Conservation (phyloP, 2,329 filamentous ascomycete species). For the Diaporthe ilicicola region DNA sequence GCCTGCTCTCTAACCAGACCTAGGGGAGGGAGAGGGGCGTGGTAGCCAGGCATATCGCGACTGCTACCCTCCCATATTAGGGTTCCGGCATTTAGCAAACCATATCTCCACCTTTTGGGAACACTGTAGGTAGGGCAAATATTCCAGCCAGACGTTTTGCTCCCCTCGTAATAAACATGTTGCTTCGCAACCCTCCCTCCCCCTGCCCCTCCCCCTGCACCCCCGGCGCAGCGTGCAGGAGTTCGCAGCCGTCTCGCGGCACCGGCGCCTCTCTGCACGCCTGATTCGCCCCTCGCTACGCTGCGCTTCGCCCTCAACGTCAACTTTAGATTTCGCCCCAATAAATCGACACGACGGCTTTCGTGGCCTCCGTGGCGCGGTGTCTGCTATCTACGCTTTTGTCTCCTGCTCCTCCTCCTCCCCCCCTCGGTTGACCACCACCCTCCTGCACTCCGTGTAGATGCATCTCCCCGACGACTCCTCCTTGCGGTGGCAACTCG, state of each 20-base stretch:
- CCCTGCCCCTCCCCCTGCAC: neutral
- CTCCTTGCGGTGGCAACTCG: neutral
- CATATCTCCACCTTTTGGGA: neutral
- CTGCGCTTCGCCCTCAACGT: neutral
- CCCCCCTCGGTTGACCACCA: no score
- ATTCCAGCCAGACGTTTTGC: conserved; percentile 1
- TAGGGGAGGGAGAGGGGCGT: neutral
- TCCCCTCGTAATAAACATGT: conserved; percentile 21
- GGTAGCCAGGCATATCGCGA: neutral
- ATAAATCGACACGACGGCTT: neutral
- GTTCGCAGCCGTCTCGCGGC: conserved; percentile 16
- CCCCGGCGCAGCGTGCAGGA: conserved; percentile 14
- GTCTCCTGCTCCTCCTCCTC: no score
- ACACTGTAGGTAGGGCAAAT: neutral
- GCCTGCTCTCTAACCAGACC: no score
- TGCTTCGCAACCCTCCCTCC: conserved; percentile 1
- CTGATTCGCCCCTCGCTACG: conserved; percentile 1
- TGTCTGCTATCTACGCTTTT: no score
- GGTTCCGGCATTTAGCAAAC: neutral
- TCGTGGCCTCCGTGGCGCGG: conserved; percentile 3
- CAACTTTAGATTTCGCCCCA: neutral
- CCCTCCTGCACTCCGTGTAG: neutral
- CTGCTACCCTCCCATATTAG: neutral
- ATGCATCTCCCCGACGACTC: neutral
- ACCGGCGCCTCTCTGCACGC: conserved; percentile 3